These are phyloP conservation scores for Acanthochlamys bracteata DNA, from an alignment of 106 monocot species.

Conservation along the genomic window DNA sequence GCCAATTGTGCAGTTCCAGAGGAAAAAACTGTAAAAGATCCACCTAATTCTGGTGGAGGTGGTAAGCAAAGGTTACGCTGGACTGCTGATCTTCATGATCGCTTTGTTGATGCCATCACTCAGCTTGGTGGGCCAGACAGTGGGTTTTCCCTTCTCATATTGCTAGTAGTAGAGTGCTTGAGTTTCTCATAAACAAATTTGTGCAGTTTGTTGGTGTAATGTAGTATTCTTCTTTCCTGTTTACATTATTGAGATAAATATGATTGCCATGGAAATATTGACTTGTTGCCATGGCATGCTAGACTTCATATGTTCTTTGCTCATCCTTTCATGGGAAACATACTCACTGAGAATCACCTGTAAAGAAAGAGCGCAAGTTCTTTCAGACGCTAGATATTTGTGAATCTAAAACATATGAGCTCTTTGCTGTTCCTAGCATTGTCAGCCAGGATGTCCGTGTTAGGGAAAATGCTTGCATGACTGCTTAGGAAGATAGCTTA, in stretches of 20 bases:
- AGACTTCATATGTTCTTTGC: too few relatives aligned
- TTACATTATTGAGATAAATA: not conserved
- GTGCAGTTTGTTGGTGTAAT: not conserved
- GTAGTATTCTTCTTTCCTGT: not conserved
- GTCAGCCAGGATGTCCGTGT: too few relatives aligned
- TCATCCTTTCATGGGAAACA: too few relatives aligned
- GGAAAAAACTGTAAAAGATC: slow-evolving; percentile 22
- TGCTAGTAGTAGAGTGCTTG: slow-evolving; percentile 7
- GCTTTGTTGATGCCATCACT: slow-evolving; percentile 76
- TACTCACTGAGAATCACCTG: too few relatives aligned
- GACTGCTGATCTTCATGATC: slow-evolving; percentile 82
- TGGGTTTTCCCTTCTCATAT: slow-evolving; percentile 41
- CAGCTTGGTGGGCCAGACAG: slow-evolving; percentile 90
- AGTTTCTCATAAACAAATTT: not conserved
- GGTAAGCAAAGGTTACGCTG: slow-evolving; percentile 64
- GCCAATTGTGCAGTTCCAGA: slow-evolving; percentile 22
- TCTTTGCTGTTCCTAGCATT: too few relatives aligned
- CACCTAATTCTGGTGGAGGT: slow-evolving; percentile 29
- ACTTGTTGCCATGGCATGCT: not conserved
- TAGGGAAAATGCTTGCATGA: too few relatives aligned
- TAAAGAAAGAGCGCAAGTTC: too few relatives aligned
- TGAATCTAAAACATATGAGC: too few relatives aligned
- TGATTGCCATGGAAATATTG: not conserved
- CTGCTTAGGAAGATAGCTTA: too few relatives aligned
- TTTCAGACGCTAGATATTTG: too few relatives aligned